Evolutionary conservation across 768 basidiomycete genomes (phyloP).

Genomic region (Trametes meyenii): DNA sequence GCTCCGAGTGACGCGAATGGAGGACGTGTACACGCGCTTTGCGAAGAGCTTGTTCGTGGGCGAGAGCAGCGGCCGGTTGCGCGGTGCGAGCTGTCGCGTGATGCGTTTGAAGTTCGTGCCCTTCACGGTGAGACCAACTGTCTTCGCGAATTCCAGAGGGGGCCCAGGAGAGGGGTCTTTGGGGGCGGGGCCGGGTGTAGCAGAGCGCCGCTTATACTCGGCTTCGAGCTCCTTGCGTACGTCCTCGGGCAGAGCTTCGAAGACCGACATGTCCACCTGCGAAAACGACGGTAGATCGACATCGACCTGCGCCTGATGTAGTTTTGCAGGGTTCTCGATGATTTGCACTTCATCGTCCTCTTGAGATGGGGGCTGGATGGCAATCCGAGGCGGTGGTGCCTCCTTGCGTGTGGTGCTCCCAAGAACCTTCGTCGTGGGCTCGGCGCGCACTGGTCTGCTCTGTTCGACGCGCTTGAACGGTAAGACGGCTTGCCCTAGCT

Average conservation of each 20-base stretch:
- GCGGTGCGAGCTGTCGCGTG: conserved; percentile 65
- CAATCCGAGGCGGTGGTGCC: conserved; percentile 18
- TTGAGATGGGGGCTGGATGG: conserved; percentile 40
- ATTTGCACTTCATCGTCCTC: conserved; percentile 25
- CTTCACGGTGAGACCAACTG: conserved; percentile 33
- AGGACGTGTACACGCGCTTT: conserved; percentile 39
- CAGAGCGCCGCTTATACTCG: conserved; percentile 66
- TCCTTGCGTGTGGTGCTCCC: neutral
- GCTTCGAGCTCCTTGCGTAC: conserved; percentile 68
- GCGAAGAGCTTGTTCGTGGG: conserved; percentile 40
- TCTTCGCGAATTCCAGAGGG: conserved; percentile 12
- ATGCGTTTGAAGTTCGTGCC: conserved; percentile 56
- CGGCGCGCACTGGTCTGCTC: neutral
- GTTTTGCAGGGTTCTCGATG: conserved; percentile 13
- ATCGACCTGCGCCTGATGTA: neutral
- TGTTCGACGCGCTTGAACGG: conserved; percentile 49
- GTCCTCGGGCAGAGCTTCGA: conserved; percentile 71
- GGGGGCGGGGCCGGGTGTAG: conserved; percentile 43
- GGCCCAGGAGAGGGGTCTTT: conserved; percentile 9
- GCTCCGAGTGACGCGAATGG: conserved; percentile 50
- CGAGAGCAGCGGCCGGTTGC: conserved; percentile 44
- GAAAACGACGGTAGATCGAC: conserved; percentile 68
- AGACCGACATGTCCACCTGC: conserved; percentile 72
- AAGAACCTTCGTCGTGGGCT: neutral
- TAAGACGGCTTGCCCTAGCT: conserved; percentile 61